phyloP scores from a whole-genome alignment of 2,329 filamentous ascomycete species.

The Didymellaceae sp. region DNA sequence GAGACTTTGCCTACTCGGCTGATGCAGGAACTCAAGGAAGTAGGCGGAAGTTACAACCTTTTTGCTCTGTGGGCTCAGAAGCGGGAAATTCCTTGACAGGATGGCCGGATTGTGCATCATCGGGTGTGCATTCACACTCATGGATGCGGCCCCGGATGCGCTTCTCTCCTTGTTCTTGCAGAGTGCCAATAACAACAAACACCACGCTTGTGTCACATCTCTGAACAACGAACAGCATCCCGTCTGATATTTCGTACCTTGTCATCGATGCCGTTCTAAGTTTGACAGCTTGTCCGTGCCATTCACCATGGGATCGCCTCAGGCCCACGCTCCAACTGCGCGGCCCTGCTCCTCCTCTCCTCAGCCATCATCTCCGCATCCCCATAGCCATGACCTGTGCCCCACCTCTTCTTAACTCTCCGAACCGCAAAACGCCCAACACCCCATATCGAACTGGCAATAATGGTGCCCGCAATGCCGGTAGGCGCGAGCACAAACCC shows the following conservation, averaged over 20 bases:
- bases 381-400: slow-evolving; percentile 24
- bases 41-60: background rate
- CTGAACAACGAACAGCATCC: too few species aligned
- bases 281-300: too few species aligned
- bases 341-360: slow-evolving; percentile 23
- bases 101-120: too few species aligned
- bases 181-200: too few species aligned
- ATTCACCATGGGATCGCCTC: slow-evolving; percentile 35
- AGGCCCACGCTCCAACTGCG: slow-evolving; percentile 21
- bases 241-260: too few species aligned
- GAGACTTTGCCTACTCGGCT: background rate
- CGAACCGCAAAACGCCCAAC: slow-evolving; percentile 46
- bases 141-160: too few species aligned
- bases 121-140: too few species aligned
- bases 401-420: slow-evolving; percentile 41
- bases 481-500: slow-evolving; percentile 53
- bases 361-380: slow-evolving; percentile 22
- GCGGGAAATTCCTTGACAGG: too few species aligned
- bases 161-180: too few species aligned
- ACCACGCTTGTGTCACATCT: too few species aligned
- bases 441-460: slow-evolving; percentile 49
- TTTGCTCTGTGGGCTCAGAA: background rate
- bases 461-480: slow-evolving; percentile 48
- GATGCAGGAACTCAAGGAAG: background rate
- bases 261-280: too few species aligned